phyloP scores from a whole-genome alignment of 2,329 filamentous ascomycete species.

The Calonectria hongkongensis region DNA sequence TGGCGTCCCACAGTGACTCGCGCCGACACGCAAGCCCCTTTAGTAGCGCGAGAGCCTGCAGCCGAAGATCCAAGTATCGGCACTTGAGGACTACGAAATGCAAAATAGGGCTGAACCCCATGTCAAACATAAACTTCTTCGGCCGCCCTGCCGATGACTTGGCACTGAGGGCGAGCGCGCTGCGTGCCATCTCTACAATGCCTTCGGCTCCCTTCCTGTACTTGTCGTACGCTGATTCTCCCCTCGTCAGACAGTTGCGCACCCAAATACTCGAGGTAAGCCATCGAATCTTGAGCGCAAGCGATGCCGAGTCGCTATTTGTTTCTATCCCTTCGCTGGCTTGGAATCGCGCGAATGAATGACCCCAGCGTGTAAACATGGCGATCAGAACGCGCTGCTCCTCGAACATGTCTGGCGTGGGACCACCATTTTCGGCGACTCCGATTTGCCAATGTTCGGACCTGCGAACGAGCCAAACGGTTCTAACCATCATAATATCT shows the following conservation, averaged over 20 bases:
- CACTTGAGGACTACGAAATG: constrained; percentile 63
- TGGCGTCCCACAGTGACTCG: constrained; percentile 63
- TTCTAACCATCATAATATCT: constrained; percentile 54
- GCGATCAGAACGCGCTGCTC: constrained; percentile 49
- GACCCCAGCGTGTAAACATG: constrained; percentile 56
- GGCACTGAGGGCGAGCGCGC: constrained; percentile 31
- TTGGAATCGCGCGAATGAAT: constrained; percentile 49
- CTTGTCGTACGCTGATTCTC: constrained; percentile 61
- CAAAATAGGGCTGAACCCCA: constrained; percentile 62
- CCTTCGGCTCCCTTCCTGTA: constrained; percentile 55
- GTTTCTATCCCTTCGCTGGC: constrained; percentile 17
- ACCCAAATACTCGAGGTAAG: constrained; percentile 60
- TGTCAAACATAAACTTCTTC: constrained; percentile 63
- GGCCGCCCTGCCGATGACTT: constrained; percentile 3
- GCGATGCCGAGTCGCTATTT: constrained; percentile 31
- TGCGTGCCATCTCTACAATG: constrained; percentile 55
- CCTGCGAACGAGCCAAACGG: constrained; percentile 55
- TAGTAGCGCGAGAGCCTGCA: constrained; percentile 60
- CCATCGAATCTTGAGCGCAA: constrained; percentile 58
- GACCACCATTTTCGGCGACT: constrained; percentile 30
- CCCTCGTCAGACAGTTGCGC: constrained; percentile 52
- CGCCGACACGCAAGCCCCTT: constrained; percentile 53
- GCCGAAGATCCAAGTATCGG: constrained; percentile 59
- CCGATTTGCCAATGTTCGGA: constrained; percentile 49
- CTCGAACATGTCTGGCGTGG: constrained; percentile 43